phyloP scores from a whole-genome alignment of 495 filamentous ascomycete species.

The Terfezia boudieri region DNA sequence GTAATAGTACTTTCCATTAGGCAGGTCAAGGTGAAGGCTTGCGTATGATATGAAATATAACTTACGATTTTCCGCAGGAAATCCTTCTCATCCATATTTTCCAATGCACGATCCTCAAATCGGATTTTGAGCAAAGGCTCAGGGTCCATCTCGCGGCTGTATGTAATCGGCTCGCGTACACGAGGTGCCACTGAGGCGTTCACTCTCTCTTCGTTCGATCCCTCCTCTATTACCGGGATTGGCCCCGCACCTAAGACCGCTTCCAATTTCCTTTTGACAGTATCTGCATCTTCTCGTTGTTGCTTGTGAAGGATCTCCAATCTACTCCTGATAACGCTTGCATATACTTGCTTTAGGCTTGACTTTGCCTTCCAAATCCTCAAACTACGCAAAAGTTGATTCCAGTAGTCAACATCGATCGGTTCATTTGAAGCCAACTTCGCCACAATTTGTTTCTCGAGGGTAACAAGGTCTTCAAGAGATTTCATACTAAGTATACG shows the following conservation, averaged over 20 bases:
- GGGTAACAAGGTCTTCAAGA: slow-evolving; percentile 58
- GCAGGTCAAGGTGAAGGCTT: too few species aligned
- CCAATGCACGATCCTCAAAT: slow-evolving; percentile 42
- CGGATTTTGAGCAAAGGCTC: slow-evolving; percentile 48
- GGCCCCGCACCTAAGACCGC: slow-evolving; percentile 18
- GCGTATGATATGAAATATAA: slow-evolving; percentile 15
- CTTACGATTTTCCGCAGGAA: slow-evolving; percentile 35
- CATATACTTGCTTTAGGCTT: slow-evolving; percentile 57
- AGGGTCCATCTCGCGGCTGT: slow-evolving; percentile 35
- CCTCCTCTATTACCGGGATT: slow-evolving; percentile 14
- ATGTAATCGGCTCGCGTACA: slow-evolving; percentile 6
- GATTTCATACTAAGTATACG: slow-evolving; percentile 64
- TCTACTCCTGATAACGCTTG: slow-evolving; percentile 51
- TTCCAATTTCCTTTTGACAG: slow-evolving; percentile 34
- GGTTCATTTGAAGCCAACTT: slow-evolving; percentile 77
- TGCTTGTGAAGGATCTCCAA: slow-evolving; percentile 43
- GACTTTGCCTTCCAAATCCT: slow-evolving; percentile 81
- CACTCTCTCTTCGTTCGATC: slow-evolving; percentile 3
- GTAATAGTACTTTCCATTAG: too few species aligned
- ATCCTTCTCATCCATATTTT: slow-evolving; percentile 35
- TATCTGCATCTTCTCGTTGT: slow-evolving; percentile 47
- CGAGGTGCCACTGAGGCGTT: slow-evolving; percentile 3
- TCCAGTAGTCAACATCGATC: slow-evolving; percentile 96
- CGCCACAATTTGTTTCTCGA: slow-evolving; percentile 62
- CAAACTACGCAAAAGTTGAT: slow-evolving; percentile 66